Evolutionary conservation across 2,329 filamentous ascomycete species (phyloP), one percentile per base, ranked within the genome.

Genomic region (Penicillium fuscoglaucum): DNA sequence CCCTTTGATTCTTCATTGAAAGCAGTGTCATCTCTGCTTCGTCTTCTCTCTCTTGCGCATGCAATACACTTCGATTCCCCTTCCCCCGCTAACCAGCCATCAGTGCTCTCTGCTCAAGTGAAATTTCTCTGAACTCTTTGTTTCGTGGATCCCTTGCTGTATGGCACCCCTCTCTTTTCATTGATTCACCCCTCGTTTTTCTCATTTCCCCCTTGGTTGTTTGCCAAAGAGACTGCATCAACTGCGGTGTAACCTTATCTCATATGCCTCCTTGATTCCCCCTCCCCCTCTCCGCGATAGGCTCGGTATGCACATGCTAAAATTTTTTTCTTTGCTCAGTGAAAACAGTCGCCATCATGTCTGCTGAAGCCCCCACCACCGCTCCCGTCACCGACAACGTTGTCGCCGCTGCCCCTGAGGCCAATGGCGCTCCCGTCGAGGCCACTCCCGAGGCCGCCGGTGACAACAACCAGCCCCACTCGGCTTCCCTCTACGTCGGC

Each of bases 401-500:
- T 73, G 86, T 86, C 78, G 84, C 82, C 75, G 84, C 83, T 75
- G 83, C 85, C 66, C 80, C 88, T 71, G 80, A 84, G 68, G 64
- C 72, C 70, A 83, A 82, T 73, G 81, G 79, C 72, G 73, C 80
- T 63, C 74, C 78, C 75, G 82, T 93, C 35, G 49, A 53, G 81
- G 90, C 93, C 81, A 93, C 70, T 58, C 49, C 70, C 59, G 74
- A 76, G 65, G 66, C 68, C 60, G 64, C 72, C 61, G 71, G 70
- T 59, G 79, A 82, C 68, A 85, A 86, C 70, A 84, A 90, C 76
- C 90, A 93, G 74, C 90, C 91, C 77, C 93, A 96, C 79, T 98
- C 95, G 53, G 95, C 95, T 66, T 99, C 95, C 60, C 91, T 99
- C 77, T 99, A 99, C 78, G 95, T 99, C 69, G 95, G 95, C 78